phyloP scores from a whole-genome alignment of 495 filamentous ascomycete species.

The Staphylotrichum tortipilum region DNA sequence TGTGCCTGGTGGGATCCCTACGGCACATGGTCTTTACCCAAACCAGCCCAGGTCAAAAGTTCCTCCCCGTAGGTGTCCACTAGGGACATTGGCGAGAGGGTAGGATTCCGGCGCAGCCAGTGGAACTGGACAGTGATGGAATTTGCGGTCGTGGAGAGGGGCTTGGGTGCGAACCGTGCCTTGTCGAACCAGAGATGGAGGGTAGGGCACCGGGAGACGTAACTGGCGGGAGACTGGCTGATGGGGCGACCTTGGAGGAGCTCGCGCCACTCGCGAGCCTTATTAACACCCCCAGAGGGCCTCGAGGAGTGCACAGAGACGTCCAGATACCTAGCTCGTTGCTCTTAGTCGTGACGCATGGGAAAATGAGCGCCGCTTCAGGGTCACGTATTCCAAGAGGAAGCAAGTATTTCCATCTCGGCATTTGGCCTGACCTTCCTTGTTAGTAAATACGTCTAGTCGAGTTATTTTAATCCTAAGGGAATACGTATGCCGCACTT shows the following conservation, averaged over 20 bases:
- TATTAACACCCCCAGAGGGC: constrained; percentile 4
- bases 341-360: constrained; percentile 6
- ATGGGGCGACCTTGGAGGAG: not conserved
- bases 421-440: not conserved
- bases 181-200: constrained; percentile 11
- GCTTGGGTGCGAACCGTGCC: constrained; percentile 8
- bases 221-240: constrained; percentile 1
- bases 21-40: not conserved
- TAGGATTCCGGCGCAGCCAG: constrained; percentile 5
- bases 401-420: constrained; percentile 9
- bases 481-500: too few species aligned
- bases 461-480: not conserved
- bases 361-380: constrained; percentile 8
- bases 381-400: constrained; percentile 6
- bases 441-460: constrained; percentile 1
- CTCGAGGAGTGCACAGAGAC: not conserved
- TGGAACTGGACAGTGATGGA: constrained; percentile 9
- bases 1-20: not conserved
- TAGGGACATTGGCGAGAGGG: not conserved
- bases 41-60: not conserved
- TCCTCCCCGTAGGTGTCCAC: not conserved
- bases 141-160: constrained; percentile 1
- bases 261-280: not conserved
- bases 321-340: not conserved
- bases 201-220: constrained; percentile 5